phyloP scores from a whole-genome alignment of 2,329 filamentous ascomycete genomes.

The Fonsecaea multimorphosa region DNA sequence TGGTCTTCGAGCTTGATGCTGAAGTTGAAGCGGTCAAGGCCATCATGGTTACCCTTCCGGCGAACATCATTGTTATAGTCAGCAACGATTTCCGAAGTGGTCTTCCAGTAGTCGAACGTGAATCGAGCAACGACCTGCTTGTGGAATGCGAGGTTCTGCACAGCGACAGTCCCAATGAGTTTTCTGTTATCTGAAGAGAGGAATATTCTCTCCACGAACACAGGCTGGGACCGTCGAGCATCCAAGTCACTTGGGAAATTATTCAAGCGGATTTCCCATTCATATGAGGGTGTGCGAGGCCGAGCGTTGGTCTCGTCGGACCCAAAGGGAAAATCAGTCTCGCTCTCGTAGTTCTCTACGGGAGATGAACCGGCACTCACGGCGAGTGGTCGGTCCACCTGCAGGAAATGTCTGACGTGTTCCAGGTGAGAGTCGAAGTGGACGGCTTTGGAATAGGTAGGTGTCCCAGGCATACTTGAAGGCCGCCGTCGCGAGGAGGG shows the following conservation, averaged over 20 bases:
- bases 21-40: constrained; percentile 90
- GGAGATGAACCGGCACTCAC: constrained; percentile 95
- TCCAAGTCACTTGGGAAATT: constrained; percentile 77
- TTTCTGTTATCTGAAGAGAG: constrained; percentile 86
- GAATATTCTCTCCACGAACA: constrained; percentile 85
- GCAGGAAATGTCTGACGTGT: constrained; percentile 93
- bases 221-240: constrained; percentile 65
- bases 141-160: constrained; percentile 86
- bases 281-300: constrained; percentile 62
- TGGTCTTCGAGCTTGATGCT: constrained; percentile 91
- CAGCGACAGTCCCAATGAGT: constrained; percentile 80
- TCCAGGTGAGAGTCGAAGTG: constrained; percentile 97
- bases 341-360: constrained; percentile 83
- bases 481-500: constrained; percentile 77
- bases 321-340: constrained; percentile 86
- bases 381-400: constrained; percentile 91
- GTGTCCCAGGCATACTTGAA: constrained; percentile 96
- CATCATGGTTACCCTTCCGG: constrained; percentile 64
- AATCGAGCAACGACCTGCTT: constrained; percentile 92
- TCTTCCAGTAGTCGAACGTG: constrained; percentile 98
- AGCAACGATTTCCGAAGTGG: constrained; percentile 89
- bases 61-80: constrained; percentile 83
- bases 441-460: constrained; percentile 94
- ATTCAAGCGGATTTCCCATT: constrained; percentile 85
- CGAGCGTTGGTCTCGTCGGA: constrained; percentile 55